phyloP scores from a whole-genome alignment of 306 rosid genomes.

The Carpinus viminea region DNA sequence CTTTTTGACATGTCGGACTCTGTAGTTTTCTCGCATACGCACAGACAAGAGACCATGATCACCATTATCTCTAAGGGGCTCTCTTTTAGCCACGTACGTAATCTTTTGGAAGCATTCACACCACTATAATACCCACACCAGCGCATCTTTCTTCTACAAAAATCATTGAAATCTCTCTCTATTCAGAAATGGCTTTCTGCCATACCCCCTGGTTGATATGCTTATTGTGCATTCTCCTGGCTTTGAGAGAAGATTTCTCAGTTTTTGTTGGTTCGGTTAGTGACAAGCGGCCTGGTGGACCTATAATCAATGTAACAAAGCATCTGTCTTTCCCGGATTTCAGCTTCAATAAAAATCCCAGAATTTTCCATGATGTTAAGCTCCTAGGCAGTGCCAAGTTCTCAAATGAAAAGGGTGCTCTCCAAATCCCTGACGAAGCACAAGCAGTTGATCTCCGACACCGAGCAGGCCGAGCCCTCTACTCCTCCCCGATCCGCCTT shows the following conservation, averaged over 20 bases:
- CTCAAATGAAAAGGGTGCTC: constrained; percentile 45
- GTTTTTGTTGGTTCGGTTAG: constrained; percentile 33
- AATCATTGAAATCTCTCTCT: background rate
- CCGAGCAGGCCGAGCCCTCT: constrained; percentile 75
- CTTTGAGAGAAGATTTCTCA: constrained; percentile 3
- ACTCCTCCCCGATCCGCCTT: constrained; percentile 62
- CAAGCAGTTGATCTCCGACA: constrained; percentile 44
- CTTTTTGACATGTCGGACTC: background rate
- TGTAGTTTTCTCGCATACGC: background rate
- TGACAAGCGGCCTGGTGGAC: constrained; percentile 31
- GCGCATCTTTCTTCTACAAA: constrained; percentile 9
- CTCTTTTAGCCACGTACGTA: background rate
- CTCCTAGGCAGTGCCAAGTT: constrained; percentile 69
- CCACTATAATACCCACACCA: background rate
- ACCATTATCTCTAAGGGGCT: background rate
- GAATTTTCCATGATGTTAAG: constrained; percentile 52
- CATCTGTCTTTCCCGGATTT: constrained; percentile 59
- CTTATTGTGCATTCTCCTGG: constrained; percentile 14
- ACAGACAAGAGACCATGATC: background rate
- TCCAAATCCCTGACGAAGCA: constrained; percentile 67
- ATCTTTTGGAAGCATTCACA: background rate
- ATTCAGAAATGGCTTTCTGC: constrained; percentile 37
- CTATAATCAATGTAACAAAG: constrained; percentile 52
- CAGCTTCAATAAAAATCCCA: constrained; percentile 45
- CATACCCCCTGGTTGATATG: constrained; percentile 20